Percentiles rank a stretch among this genome's conserved stretches.
Evolutionary conservation across 2,329 filamentous ascomycete species (phyloP).

Genomic region (Aspergillus novoparasiticus): DNA sequence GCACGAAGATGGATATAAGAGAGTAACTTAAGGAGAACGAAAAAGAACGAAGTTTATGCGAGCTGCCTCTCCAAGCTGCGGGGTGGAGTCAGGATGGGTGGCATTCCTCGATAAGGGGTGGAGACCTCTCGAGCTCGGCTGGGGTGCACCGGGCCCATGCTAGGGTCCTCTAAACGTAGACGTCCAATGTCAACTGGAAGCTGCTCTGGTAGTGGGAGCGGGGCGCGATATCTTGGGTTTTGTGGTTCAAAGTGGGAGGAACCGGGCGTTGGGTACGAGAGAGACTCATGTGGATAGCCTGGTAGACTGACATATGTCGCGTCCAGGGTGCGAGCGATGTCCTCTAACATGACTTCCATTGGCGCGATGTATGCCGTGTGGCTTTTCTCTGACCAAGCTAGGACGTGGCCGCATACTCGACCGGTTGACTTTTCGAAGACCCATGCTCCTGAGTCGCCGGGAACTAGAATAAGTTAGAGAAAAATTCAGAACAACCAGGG

Average conservation of each 20-base stretch:
- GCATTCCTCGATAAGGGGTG: slow-evolving; percentile 28
- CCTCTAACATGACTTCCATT: slow-evolving; percentile 85
- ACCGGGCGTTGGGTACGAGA: slow-evolving; percentile 27
- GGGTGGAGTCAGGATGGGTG: slow-evolving; percentile 33
- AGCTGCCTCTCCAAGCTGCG: slow-evolving; percentile 43
- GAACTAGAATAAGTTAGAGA: slow-evolving; percentile 52
- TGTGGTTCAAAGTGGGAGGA: slow-evolving; percentile 19
- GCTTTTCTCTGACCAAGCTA: slow-evolving; percentile 82
- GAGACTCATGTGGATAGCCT: slow-evolving; percentile 40
- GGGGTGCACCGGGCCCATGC: slow-evolving; percentile 21
- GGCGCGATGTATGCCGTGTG: slow-evolving; percentile 89
- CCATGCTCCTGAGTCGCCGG: slow-evolving; percentile 93
- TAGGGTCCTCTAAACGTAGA: slow-evolving; percentile 25
- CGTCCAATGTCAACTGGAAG: slow-evolving; percentile 31
- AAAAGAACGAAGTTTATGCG: slow-evolving; percentile 29
- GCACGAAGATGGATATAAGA: background rate
- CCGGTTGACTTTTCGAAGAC: slow-evolving; percentile 79
- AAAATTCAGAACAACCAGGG: background rate
- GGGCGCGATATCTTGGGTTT: slow-evolving; percentile 25
- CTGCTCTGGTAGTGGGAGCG: slow-evolving; percentile 27
- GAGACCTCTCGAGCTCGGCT: slow-evolving; percentile 27
- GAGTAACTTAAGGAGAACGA: background rate
- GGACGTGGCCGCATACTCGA: slow-evolving; percentile 82
- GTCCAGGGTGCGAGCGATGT: slow-evolving; percentile 78
- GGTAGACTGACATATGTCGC: slow-evolving; percentile 73